Evolutionary conservation across 2,329 filamentous ascomycete genomes (phyloP).

Genomic region (Apiospora hydei): DNA sequence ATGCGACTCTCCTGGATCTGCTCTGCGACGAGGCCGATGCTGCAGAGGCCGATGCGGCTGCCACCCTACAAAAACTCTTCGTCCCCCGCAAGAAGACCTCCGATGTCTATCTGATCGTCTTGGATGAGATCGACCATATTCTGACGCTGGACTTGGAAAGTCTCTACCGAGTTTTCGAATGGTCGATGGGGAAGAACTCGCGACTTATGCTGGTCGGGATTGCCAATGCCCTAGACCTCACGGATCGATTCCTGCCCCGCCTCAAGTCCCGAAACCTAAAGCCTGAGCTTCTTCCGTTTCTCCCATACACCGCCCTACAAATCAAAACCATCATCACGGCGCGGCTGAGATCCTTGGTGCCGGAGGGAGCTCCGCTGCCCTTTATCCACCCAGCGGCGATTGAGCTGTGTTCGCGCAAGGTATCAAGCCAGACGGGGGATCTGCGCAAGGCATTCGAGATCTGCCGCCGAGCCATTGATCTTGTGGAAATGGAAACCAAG

Average conservation of each 20-base stretch:
- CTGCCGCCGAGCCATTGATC: slow-evolving; percentile 85
- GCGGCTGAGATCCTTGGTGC: slow-evolving; percentile 78
- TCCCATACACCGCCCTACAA: slow-evolving; percentile 88
- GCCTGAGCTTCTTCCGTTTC: slow-evolving; percentile 86
- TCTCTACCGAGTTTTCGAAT: slow-evolving; percentile 94
- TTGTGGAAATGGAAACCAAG: slow-evolving; percentile 85
- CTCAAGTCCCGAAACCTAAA: slow-evolving; percentile 93
- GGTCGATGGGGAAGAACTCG: slow-evolving; percentile 85
- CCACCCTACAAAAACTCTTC: slow-evolving; percentile 75
- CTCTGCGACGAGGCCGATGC: slow-evolving; percentile 65
- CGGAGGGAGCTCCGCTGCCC: slow-evolving; percentile 68
- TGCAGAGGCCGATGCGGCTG: slow-evolving; percentile 71
- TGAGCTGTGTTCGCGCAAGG: slow-evolving; percentile 92
- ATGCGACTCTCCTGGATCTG: slow-evolving; percentile 78
- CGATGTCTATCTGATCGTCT: slow-evolving; percentile 78
- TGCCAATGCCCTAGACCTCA: slow-evolving; percentile 94
- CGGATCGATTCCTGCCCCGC: slow-evolving; percentile 91
- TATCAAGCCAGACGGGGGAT: slow-evolving; percentile 92
- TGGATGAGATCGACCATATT: slow-evolving; percentile 96
- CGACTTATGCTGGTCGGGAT: slow-evolving; percentile 87
- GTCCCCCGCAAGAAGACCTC: slow-evolving; percentile 63
- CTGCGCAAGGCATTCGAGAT: slow-evolving; percentile 95
- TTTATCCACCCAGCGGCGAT: slow-evolving; percentile 95
- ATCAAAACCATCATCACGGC: slow-evolving; percentile 87
- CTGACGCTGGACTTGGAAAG: slow-evolving; percentile 88